Conservation (phyloP, 2,329 filamentous ascomycete genomes). For the Hortaea werneckii region DNA sequence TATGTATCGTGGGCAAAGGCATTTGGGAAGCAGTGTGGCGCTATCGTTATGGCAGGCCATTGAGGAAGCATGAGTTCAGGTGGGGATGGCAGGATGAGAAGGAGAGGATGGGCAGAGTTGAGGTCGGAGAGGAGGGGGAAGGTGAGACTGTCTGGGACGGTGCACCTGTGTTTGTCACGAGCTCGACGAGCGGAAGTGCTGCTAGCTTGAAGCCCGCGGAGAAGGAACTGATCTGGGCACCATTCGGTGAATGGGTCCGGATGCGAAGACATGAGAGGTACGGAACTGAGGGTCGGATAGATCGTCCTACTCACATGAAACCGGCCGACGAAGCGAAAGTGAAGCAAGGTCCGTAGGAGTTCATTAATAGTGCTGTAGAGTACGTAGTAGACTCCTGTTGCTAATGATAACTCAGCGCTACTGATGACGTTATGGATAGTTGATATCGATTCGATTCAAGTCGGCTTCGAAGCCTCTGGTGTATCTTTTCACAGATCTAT, state of each 20-base stretch:
- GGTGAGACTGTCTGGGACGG: slow-evolving; percentile 49
- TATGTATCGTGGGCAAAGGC: slow-evolving; percentile 74
- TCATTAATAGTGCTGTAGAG: too few species aligned
- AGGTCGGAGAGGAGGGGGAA: slow-evolving; percentile 31
- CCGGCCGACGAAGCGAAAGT: too few species aligned
- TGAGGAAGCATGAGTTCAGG: slow-evolving; percentile 56
- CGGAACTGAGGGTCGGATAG: slow-evolving; percentile 6
- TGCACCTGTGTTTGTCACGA: slow-evolving; percentile 78
- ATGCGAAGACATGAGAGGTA: slow-evolving; percentile 40
- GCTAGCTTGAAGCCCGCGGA: slow-evolving; percentile 62
- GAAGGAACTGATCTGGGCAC: slow-evolving; percentile 78
- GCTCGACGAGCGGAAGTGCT: slow-evolving; percentile 80
- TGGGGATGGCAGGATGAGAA: slow-evolving; percentile 77
- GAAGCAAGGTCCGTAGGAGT: too few species aligned
- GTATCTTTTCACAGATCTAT: too few species aligned
- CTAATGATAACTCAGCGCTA: too few species aligned
- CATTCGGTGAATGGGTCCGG: slow-evolving; percentile 74
- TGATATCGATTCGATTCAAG: too few species aligned
- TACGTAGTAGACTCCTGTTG: too few species aligned
- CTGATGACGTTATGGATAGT: too few species aligned
- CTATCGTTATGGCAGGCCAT: slow-evolving; percentile 51
- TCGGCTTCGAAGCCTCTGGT: too few species aligned
- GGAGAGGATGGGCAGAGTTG: slow-evolving; percentile 49
- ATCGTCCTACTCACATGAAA: neutral
- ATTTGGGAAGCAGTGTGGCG: slow-evolving; percentile 84